Base-by-base conservation (phyloP, 768 basidiomycete genomes). In the Macrolepiota dolichaula region DNA sequence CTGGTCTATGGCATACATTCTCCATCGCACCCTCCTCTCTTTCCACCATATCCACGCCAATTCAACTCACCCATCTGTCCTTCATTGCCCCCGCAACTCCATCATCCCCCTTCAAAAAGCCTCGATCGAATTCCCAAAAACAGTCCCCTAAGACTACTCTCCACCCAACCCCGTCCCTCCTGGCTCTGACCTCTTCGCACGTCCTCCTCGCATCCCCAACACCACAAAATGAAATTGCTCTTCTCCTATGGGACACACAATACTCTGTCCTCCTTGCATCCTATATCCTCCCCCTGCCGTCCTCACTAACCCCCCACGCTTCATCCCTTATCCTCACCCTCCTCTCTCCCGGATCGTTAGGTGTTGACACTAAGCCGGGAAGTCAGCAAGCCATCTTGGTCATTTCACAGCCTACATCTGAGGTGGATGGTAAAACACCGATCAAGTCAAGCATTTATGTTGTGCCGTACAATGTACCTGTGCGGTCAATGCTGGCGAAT, bases 201-300 rank as follows among this genome's bases (percentile, higher is more conserved):
- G 82, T 84, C 50, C 77, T 89, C 46, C 77, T 90, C 10, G 81
- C 81, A 42, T 75, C 77, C 32, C 66, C 69, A 2, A 64, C 74
- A 6, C 69, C 77, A 0, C 66, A 75, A 12, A 68, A 74, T 36
- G 82, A 83, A 60, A 75, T 89, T 55, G 73, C 75, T 15, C 70
- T 89, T 29, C 81, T 86, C 17, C 69, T 89, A 29, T 89, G 88
- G 87, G 88, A 90, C 63, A 73, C 89, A 22, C 85, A 85, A 62
- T 90, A 86, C 64, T 83, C 83, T 17, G 82, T 88, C 36, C 72
- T 89, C 24, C 76, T 90, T n/a, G 75, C 85, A 1, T 77, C 79
- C 4, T 79, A 85, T 40, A 68, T 72, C 7, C 72, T 88, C 44
- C 70, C 85, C 1, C 68, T 85, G 13, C 85, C 88, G 0, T 72